phyloP scores from a whole-genome alignment of 257 asterid genomes.

The Penstemon newberryi region DNA sequence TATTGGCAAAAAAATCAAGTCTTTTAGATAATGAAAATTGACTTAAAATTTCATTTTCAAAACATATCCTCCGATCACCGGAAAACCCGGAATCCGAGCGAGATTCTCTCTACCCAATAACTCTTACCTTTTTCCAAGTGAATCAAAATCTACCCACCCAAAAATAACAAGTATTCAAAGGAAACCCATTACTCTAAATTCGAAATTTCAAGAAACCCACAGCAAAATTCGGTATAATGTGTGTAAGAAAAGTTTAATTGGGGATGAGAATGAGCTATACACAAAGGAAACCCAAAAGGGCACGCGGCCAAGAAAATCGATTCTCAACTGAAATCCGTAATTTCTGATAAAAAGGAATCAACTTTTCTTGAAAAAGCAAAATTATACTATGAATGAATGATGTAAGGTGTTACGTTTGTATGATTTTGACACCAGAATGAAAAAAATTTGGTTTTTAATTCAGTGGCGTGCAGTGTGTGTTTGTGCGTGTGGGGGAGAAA shows the following conservation, averaged over 20 bases:
- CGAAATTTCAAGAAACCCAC: too few species aligned
- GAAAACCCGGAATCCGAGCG: slow-evolving; percentile 38
- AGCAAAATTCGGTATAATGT: too few species aligned
- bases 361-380: slow-evolving; percentile 32
- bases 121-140: too few species aligned
- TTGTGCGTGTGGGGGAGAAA: slow-evolving; percentile 27
- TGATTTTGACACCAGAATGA: slow-evolving; percentile 27
- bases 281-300: too few species aligned
- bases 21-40: slow-evolving; percentile 14
- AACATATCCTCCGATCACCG: slow-evolving; percentile 37
- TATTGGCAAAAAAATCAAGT: slow-evolving; percentile 42
- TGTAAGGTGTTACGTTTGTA: slow-evolving; percentile 19
- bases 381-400: slow-evolving; percentile 7
- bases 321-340: slow-evolving; percentile 30
- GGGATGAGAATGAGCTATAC: too few species aligned
- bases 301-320: slow-evolving; percentile 28
- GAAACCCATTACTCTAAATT: too few species aligned
- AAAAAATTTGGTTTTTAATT: slow-evolving; percentile 8
- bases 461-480: slow-evolving; percentile 24
- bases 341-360: slow-evolving; percentile 35
- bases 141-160: too few species aligned
- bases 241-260: too few species aligned
- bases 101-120: slow-evolving; percentile 30
- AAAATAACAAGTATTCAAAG: too few species aligned
- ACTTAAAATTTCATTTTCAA: slow-evolving; percentile 21